Evolutionary conservation across 2,329 filamentous ascomycete genomes (phyloP).

Genomic region (Aphanocladium album): DNA sequence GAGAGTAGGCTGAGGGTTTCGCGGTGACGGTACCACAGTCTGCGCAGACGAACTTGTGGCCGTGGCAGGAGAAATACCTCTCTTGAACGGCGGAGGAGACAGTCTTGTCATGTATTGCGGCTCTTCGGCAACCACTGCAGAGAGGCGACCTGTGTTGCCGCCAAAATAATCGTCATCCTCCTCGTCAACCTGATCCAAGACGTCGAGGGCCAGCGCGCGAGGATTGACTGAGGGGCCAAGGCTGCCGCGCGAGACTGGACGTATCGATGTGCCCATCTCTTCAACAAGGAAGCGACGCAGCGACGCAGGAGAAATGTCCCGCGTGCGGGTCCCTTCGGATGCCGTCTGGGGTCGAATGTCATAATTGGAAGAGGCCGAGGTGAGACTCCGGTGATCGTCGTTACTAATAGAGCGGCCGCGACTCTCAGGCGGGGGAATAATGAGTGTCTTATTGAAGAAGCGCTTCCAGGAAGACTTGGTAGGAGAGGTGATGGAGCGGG

Average conservation of each 20-base stretch:
- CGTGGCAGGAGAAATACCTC: background rate
- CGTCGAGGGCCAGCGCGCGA: background rate
- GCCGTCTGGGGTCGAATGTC: constrained; percentile 16
- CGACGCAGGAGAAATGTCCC: constrained; percentile 53
- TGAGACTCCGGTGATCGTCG: constrained; percentile 26
- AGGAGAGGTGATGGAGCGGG: constrained; percentile 28
- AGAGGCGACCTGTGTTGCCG: background rate
- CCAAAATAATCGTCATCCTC: constrained; percentile 7
- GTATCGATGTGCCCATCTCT: background rate
- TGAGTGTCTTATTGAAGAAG: constrained; percentile 23
- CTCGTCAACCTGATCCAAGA: constrained; percentile 5
- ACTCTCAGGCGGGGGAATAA: background rate
- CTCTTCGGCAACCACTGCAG: background rate
- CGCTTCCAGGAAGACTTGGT: constrained; percentile 39
- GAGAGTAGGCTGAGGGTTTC: background rate
- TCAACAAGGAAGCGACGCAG: constrained; percentile 38
- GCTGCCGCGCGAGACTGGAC: background rate
- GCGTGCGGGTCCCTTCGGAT: constrained; percentile 39
- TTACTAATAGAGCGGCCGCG: background rate
- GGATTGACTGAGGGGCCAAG: constrained; percentile 1
- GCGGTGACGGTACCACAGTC: constrained; percentile 1
- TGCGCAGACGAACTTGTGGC: background rate
- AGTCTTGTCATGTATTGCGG: background rate
- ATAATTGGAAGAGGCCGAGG: constrained; percentile 22
- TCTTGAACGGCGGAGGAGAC: constrained; percentile 4